phyloP scores from a whole-genome alignment of 805 yeast species.

The Hanseniaspora valbyensis region DNA sequence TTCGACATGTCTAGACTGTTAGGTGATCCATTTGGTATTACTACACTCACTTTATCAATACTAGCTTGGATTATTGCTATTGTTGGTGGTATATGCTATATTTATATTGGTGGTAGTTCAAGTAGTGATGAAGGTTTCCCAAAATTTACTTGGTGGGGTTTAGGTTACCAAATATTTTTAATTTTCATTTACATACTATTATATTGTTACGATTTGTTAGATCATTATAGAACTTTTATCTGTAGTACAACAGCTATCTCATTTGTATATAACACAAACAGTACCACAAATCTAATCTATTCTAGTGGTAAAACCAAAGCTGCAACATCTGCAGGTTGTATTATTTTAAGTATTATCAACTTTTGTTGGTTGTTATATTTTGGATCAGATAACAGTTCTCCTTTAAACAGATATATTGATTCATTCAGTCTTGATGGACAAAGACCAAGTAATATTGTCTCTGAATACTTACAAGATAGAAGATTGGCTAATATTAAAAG shows the following conservation, averaged over 20 bases:
- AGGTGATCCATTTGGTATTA: slow-evolving; percentile 79
- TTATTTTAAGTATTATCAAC: slow-evolving; percentile 69
- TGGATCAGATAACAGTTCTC: slow-evolving; percentile 85
- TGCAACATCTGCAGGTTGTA: slow-evolving; percentile 89
- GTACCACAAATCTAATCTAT: slow-evolving; percentile 72
- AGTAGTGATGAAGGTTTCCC: slow-evolving; percentile 44
- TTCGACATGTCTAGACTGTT: slow-evolving; percentile 41
- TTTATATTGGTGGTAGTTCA: background rate
- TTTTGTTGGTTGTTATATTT: slow-evolving; percentile 77
- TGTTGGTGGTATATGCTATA: slow-evolving; percentile 62
- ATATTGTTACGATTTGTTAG: slow-evolving; percentile 53
- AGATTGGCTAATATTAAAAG: slow-evolving; percentile 15
- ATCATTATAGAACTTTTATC: slow-evolving; percentile 49
- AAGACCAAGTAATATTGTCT: slow-evolving; percentile 29
- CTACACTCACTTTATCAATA: slow-evolving; percentile 62
- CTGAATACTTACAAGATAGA: slow-evolving; percentile 15
- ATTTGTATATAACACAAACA: slow-evolving; percentile 72
- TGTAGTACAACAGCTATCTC: slow-evolving; percentile 46
- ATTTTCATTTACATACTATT: slow-evolving; percentile 36
- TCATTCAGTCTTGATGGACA: slow-evolving; percentile 56
- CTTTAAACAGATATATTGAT: slow-evolving; percentile 73
- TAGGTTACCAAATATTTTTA: slow-evolving; percentile 63
- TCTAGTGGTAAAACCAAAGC: slow-evolving; percentile 50
- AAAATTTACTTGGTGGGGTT: slow-evolving; percentile 91
- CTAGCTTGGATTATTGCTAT: slow-evolving; percentile 82